Percentiles rank a stretch among this genome's conserved stretches.
Conservation (phyloP, 805 yeast species). For the Torulaspora quercuum region DNA sequence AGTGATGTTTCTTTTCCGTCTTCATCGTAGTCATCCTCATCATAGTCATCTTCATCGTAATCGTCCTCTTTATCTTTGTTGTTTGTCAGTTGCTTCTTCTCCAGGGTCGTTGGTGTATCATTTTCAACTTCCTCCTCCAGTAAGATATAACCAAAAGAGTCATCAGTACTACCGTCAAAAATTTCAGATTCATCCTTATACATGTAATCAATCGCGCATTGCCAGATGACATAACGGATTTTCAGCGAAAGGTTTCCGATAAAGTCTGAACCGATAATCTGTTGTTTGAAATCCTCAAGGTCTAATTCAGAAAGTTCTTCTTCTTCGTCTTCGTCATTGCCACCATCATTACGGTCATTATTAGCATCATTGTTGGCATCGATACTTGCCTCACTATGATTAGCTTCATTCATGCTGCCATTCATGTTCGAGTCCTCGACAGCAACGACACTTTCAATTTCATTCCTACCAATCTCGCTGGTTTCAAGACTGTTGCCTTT, state of each 20-base stretch:
- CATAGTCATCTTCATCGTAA: slow-evolving; percentile 19
- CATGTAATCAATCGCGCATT: slow-evolving; percentile 44
- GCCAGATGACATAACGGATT: slow-evolving; percentile 67
- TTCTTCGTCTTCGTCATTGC: slow-evolving; percentile 5
- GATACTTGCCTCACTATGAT: background rate
- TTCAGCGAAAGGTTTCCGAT: slow-evolving; percentile 59
- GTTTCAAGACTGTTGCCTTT: too few species aligned
- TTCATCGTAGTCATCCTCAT: slow-evolving; percentile 18
- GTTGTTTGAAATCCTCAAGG: slow-evolving; percentile 39
- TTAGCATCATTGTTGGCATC: slow-evolving; percentile 8
- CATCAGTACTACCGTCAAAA: slow-evolving; percentile 22
- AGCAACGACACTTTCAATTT: too few species aligned
- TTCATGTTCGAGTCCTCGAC: too few species aligned
- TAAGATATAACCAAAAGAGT: slow-evolving; percentile 16
- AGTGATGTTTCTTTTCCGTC: slow-evolving; percentile 22
- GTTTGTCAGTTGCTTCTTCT: too few species aligned
- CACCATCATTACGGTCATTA: slow-evolving; percentile 6
- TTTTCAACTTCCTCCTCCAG: slow-evolving; percentile 8
- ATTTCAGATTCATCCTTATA: slow-evolving; percentile 32
- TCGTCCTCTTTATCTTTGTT: slow-evolving; percentile 15
- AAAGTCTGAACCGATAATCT: slow-evolving; percentile 45
- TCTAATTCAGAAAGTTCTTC: slow-evolving; percentile 39
- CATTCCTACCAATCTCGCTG: too few species aligned
- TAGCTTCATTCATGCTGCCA: background rate
- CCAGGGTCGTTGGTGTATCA: too few species aligned